These are phyloP conservation scores for Sphagnurus paluster DNA, from an alignment of 1,284 basidiomycete species.

Conservation along the genomic window DNA sequence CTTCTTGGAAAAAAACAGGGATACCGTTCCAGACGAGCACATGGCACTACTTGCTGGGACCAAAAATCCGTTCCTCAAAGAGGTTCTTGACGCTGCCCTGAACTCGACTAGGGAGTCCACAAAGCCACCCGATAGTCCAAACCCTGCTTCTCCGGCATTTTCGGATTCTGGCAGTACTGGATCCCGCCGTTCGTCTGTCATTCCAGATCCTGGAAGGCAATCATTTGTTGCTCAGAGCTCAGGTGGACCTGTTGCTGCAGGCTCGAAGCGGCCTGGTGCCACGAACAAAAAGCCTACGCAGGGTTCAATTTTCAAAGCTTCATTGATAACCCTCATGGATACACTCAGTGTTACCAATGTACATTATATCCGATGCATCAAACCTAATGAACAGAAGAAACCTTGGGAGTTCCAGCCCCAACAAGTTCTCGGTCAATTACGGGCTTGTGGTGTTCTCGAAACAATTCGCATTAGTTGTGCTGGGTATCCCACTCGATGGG, in stretches of 20 bases:
- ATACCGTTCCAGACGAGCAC: constrained; percentile 98
- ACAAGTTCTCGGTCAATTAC: constrained; percentile 92
- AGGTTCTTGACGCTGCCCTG: constrained; percentile 90
- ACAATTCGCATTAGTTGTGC: constrained; percentile 99
- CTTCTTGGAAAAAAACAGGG: constrained; percentile 98
- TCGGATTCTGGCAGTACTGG: constrained; percentile 74
- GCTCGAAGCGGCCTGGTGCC: constrained; percentile 63
- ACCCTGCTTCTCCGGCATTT: constrained; percentile 66
- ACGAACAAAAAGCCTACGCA: constrained; percentile 90
- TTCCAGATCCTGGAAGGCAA: constrained; percentile 82
- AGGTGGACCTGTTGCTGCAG: constrained; percentile 34
- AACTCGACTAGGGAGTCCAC: constrained; percentile 73
- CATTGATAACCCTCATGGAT: constrained; percentile 93
- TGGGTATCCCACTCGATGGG: constrained; percentile 99
- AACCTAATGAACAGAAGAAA: constrained; percentile 95
- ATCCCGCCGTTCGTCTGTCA: constrained; percentile 77
- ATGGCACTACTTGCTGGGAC: constrained; percentile 85
- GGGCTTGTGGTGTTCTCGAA: constrained; percentile 98
- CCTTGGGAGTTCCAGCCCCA: constrained; percentile 98
- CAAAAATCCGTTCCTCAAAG: constrained; percentile 91
- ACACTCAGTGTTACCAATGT: constrained; percentile 98
- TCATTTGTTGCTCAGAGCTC: constrained; percentile 58
- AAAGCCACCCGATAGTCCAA: constrained; percentile 61
- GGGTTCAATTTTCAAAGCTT: constrained; percentile 98
- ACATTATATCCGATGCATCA: constrained; percentile 99